Evolutionary conservation across 2,329 filamentous ascomycete genomes (phyloP).

Genomic region (Colletotrichum eleusines): DNA sequence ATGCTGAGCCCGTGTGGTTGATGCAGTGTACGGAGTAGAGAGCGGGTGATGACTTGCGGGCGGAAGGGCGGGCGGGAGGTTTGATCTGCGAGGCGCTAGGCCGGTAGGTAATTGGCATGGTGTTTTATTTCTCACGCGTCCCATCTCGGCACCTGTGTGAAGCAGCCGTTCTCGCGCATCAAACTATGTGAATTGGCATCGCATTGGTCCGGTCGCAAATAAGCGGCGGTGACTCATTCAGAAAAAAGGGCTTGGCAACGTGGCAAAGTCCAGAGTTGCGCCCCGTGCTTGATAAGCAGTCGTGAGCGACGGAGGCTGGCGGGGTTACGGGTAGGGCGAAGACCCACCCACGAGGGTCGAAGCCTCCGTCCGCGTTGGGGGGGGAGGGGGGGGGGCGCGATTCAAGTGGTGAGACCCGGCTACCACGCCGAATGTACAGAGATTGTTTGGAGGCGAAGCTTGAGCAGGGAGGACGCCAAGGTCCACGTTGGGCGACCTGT

Average conservation of each 20-base stretch:
- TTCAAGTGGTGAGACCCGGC: too few species aligned
- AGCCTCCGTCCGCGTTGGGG: slow-evolving; percentile 14
- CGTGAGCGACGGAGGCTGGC: too few species aligned
- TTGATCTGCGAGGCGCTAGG: slow-evolving; percentile 21
- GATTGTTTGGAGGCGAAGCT: too few species aligned
- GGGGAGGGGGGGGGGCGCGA: too few species aligned
- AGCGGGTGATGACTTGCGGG: slow-evolving; percentile 27
- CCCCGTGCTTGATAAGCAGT: slow-evolving; percentile 22
- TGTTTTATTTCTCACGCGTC: neutral
- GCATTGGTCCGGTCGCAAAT: neutral
- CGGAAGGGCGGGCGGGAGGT: slow-evolving; percentile 29
- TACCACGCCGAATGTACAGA: too few species aligned
- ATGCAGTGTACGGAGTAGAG: neutral
- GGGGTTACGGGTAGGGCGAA: too few species aligned
- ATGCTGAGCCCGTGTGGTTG: slow-evolving; percentile 3
- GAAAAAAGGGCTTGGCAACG: slow-evolving; percentile 26
- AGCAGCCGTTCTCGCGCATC: neutral
- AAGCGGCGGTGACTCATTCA: slow-evolving; percentile 7
- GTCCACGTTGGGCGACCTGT: too few species aligned
- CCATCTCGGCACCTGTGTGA: neutral
- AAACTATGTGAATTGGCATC: neutral
- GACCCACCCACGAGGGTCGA: neutral
- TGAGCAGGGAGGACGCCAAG: too few species aligned
- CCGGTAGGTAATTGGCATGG: neutral
- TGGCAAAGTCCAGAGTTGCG: slow-evolving; percentile 4